Base-by-base conservation (phyloP, 2,329 filamentous ascomycete species). In the Arthrobotrys megalospora region DNA sequence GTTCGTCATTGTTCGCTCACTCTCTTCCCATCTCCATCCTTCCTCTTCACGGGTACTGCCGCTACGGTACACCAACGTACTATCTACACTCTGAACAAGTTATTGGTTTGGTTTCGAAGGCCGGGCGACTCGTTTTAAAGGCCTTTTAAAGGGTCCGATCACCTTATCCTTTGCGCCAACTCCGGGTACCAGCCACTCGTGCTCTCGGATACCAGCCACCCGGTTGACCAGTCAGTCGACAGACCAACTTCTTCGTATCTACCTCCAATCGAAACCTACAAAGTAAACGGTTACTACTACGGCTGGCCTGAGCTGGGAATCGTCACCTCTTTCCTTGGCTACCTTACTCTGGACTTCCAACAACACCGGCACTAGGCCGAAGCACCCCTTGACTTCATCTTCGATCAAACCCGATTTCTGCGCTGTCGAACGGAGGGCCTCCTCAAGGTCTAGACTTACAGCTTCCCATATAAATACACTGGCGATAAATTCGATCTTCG, bases 1-100 rank as follows among this genome's bases (percentile, higher is more conserved):
- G 47, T 71, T 71, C 67, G 68, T 72, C 68, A 72, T 72, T 55
- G 58, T 72, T 72, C 58, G 68, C 58, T 72, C 68, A 72, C 68
- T 4, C 65, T 58, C 48, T 52, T 41, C 45, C 66, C 65, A 41
- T 70, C 66, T 65, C 53, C 53, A 62, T 70, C 58, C 47, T 53
- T 65, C 58, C 14, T 60, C 36, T 28, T 55, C 68, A 55, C 48
- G 52, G 45, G 41, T 38, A 28, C 47, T 58, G 34, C 45, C 36
- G 16, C 19, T 45, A 65, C 34, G 55, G 55, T 41, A 32, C 28
- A 28, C 45, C 28, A 16, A 12, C 11, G 21, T 36, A 34, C 36
- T 32, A n/a, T 64, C 36, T 16, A 72, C 34, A 36, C 34, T 55
- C 8, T 14, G 12, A 14, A 55, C 24, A n/a, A 58, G 5, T 3